Conservation (phyloP, 2,329 filamentous ascomycete species). For the Fusarium oligoseptatum region DNA sequence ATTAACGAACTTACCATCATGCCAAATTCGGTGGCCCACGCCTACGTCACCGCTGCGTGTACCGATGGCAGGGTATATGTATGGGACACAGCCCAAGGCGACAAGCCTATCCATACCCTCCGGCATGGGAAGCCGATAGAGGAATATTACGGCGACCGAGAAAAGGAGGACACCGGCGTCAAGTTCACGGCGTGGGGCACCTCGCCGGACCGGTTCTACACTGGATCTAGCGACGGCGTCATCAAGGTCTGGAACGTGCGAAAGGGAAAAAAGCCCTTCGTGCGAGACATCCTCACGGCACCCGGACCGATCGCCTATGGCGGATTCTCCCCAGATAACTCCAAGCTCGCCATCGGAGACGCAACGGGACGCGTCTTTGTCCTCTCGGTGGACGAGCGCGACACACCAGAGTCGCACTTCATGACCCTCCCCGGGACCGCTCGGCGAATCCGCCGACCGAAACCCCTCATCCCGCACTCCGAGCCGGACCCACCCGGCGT, state of each 20-base stretch:
- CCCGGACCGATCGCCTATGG: constrained; percentile 70
- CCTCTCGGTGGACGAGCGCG: constrained; percentile 62
- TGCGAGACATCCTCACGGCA: constrained; percentile 67
- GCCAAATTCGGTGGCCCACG: constrained; percentile 64
- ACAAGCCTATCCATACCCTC: constrained; percentile 68
- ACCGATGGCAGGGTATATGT: constrained; percentile 73
- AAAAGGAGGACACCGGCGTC: constrained; percentile 71
- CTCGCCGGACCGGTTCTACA: constrained; percentile 70
- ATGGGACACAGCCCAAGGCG: constrained; percentile 71
- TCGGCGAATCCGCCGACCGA: constrained; percentile 59
- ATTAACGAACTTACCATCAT: constrained; percentile 73
- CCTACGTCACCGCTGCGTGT: constrained; percentile 71
- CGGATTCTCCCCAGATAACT: constrained; percentile 68
- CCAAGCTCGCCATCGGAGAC: constrained; percentile 70
- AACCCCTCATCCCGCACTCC: constrained; percentile 63
- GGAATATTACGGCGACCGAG: constrained; percentile 59
- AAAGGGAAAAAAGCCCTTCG: constrained; percentile 56
- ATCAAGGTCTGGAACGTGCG: constrained; percentile 75
- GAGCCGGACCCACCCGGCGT: constrained; percentile 59
- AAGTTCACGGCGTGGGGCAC: constrained; percentile 74
- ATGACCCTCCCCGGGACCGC: constrained; percentile 53
- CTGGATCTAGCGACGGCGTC: constrained; percentile 72
- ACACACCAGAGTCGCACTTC: constrained; percentile 52
- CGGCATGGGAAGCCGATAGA: constrained; percentile 63
- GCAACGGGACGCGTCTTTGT: constrained; percentile 72